Evolutionary conservation across 139 green algal genomes (phyloP), one percentile per base, ranked within the genome.

Genomic region (Chlorella sp.): DNA sequence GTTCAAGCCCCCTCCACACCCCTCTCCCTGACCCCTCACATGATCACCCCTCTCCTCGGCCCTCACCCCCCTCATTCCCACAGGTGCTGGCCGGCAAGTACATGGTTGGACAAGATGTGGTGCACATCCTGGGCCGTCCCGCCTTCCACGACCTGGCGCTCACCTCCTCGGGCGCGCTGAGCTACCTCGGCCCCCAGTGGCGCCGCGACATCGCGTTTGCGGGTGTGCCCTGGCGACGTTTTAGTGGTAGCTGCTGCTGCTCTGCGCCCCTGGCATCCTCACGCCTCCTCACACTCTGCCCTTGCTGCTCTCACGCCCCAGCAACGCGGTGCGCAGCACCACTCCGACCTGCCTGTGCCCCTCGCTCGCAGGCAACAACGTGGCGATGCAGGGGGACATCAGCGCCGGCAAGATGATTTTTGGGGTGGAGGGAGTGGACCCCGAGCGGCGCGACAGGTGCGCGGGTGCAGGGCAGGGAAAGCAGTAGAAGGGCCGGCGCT

Each of bases 1-100:
- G n/a, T n/a, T n/a, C n/a, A n/a, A n/a, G n/a, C n/a, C n/a, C n/a
- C n/a, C n/a, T n/a, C n/a, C n/a, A n/a, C n/a, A n/a, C n/a, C n/a
- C n/a, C n/a, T n/a, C n/a, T n/a, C n/a, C n/a, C n/a, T n/a, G n/a
- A n/a, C n/a, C n/a, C n/a, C n/a, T n/a, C n/a, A n/a, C n/a, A n/a
- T n/a, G n/a, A n/a, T n/a, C n/a, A 96, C 71, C 0, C 96, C 94
- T 5, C 73, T 98, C 48, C 83, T 98, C 42, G 90, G n/a, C n/a
- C n/a, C n/a, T n/a, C n/a, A n/a, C n/a, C n/a, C n/a, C n/a, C n/a
- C n/a, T n/a, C n/a, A n/a, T n/a, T n/a, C n/a, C n/a, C n/a, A n/a
- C n/a, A 97, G 71, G 67, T 99, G 19, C 68, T 99, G 66, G 96
- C 91, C 19, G 96, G 96, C 35, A 97, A 99, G 69, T 93, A 98